These are phyloP conservation scores for Sporothrix dimorphospora DNA, from an alignment of 2,329 filamentous ascomycete genomes.

Conservation along the genomic window DNA sequence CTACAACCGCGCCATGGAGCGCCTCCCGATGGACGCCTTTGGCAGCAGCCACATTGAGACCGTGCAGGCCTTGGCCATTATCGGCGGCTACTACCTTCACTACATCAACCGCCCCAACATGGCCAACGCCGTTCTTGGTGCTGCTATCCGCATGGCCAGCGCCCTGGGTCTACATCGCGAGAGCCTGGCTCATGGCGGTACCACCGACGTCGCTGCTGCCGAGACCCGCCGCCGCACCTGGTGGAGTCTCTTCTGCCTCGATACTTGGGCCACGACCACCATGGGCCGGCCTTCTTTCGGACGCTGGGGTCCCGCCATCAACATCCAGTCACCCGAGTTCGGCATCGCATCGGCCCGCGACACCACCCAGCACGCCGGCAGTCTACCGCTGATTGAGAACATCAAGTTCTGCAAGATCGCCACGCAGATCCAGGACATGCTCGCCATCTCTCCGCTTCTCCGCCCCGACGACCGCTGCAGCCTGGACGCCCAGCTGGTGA, in stretches of 20 bases:
- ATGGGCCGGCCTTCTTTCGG: conserved; percentile 72
- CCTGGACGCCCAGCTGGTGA: conserved; percentile 69
- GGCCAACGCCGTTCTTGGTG: conserved; percentile 72
- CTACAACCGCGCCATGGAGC: conserved; percentile 68
- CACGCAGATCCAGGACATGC: conserved; percentile 74
- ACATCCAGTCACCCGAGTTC: conserved; percentile 63
- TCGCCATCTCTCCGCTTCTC: conserved; percentile 70
- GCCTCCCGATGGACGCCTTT: conserved; percentile 68
- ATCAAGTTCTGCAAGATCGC: conserved; percentile 80
- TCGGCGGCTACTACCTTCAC: conserved; percentile 77
- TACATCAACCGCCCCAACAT: conserved; percentile 78
- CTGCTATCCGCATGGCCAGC: conserved; percentile 73
- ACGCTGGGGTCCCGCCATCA: conserved; percentile 68
- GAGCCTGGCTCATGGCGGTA: conserved; percentile 47
- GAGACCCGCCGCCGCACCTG: conserved; percentile 70
- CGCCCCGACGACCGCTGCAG: conserved; percentile 66
- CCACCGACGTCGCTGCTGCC: conserved; percentile 54
- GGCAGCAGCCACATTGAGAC: conserved; percentile 74
- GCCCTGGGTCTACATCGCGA: conserved; percentile 73
- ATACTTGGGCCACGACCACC: conserved; percentile 74
- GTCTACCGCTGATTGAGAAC: conserved; percentile 73
- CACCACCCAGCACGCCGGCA: conserved; percentile 63
- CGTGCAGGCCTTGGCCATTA: conserved; percentile 70
- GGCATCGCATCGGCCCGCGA: conserved; percentile 52
- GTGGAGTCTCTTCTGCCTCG: conserved; percentile 75